These are phyloP conservation scores for Daldinia concentrica DNA, from an alignment of 495 filamentous ascomycete species.

Conservation along the genomic window DNA sequence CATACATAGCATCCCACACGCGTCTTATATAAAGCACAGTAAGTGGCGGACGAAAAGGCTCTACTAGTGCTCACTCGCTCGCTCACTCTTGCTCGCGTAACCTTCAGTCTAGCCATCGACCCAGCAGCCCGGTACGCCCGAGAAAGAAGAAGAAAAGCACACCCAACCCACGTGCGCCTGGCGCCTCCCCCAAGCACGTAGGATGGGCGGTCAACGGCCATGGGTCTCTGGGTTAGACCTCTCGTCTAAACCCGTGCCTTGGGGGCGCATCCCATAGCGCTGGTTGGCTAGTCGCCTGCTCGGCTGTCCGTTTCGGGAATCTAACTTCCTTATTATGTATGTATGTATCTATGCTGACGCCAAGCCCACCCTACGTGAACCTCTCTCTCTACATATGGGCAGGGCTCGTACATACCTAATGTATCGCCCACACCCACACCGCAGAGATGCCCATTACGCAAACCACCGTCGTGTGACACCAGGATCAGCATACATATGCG, in stretches of 20 bases:
- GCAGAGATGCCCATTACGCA: not conserved
- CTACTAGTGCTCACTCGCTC: slow-evolving; percentile 29
- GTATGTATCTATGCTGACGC: no score
- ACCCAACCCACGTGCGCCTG: slow-evolving; percentile 33
- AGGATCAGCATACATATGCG: not conserved
- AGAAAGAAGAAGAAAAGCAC: no score
- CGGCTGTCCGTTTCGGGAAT: slow-evolving; percentile 7
- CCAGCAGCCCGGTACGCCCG: slow-evolving; percentile 35
- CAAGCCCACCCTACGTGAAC: not conserved
- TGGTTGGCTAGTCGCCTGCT: slow-evolving; percentile 12
- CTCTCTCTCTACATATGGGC: no score
- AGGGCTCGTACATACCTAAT: no score
- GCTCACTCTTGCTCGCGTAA: slow-evolving; percentile 20
- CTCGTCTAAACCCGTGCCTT: slow-evolving; percentile 8
- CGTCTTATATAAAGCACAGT: slow-evolving; percentile 28
- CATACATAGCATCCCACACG: not conserved
- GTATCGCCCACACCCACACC: not conserved
- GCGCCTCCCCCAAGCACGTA: not conserved
- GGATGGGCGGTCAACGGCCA: slow-evolving; percentile 26
- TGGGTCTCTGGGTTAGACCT: no score
- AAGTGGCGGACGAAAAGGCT: not conserved
- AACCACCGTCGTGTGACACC: slow-evolving; percentile 3
- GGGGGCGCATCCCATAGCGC: slow-evolving; percentile 2
- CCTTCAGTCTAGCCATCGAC: slow-evolving; percentile 2
- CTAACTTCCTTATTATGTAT: not conserved